phyloP scores from a whole-genome alignment of 2,329 filamentous ascomycete species.

The Zasmidium angulare region DNA sequence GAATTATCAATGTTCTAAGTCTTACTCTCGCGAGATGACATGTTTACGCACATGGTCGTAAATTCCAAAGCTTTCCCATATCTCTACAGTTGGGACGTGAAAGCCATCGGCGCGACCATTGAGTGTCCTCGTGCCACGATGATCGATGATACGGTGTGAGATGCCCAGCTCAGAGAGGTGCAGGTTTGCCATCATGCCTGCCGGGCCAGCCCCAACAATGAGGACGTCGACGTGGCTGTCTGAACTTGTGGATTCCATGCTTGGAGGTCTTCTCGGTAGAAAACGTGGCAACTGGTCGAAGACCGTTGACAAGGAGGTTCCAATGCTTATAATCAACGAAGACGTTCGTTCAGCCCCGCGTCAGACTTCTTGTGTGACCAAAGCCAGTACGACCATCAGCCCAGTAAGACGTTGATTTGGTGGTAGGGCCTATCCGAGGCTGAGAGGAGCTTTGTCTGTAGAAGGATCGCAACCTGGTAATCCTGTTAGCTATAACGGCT shows the following conservation, averaged over 20 bases:
- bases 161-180: conserved; percentile 51
- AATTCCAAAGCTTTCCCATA: conserved; percentile 71
- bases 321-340: no score
- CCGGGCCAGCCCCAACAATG: conserved; percentile 53
- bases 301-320: no score
- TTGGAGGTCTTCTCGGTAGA: background rate
- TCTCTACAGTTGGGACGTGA: conserved; percentile 66
- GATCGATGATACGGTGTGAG: conserved; percentile 46
- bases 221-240: conserved; percentile 41
- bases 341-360: no score
- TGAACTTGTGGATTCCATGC: background rate
- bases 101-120: conserved; percentile 53
- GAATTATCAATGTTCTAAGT: background rate
- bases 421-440: no score
- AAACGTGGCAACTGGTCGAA: no score
- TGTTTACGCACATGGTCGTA: conserved; percentile 52
- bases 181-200: conserved; percentile 48
- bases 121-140: conserved; percentile 21
- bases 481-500: no score
- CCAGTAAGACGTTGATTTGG: no score
- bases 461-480: no score
- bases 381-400: no score
- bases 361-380: no score
- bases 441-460: no score
- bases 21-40: background rate